phyloP scores from a whole-genome alignment of 805 yeast genomes.

The Peterozyma toletana region DNA sequence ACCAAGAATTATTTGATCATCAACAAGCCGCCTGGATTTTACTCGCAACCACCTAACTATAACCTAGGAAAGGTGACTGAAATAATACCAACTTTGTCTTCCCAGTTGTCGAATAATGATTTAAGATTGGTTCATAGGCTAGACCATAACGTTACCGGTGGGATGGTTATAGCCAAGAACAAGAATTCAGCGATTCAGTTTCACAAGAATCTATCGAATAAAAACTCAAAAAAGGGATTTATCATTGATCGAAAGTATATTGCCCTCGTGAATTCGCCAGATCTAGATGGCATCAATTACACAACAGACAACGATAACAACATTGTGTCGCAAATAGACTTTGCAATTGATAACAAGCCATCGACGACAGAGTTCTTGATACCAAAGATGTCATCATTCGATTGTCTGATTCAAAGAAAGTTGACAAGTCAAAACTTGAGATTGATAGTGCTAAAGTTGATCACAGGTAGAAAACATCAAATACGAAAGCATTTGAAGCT shows the following conservation, averaged over 20 bases:
- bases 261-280: conserved; percentile 13
- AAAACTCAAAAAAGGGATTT: conserved; percentile 29
- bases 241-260: conserved; percentile 26
- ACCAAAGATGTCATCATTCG: conserved; percentile 3
- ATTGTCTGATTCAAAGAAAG: conserved; percentile 6
- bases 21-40: conserved; percentile 29
- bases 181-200: conserved; percentile 24
- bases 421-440: conserved; percentile 10
- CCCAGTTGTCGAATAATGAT: neutral
- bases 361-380: conserved; percentile 9
- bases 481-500: conserved; percentile 24
- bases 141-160: conserved; percentile 33
- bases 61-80: conserved; percentile 7
- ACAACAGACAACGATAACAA: neutral
- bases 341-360: conserved; percentile 5
- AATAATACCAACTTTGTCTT: conserved; percentile 7
- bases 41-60: conserved; percentile 23
- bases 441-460: conserved; percentile 22
- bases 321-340: neutral
- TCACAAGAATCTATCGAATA: conserved; percentile 18
- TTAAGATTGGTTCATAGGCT: conserved; percentile 29
- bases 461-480: conserved; percentile 34
- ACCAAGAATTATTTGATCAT: conserved; percentile 17
- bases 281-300: neutral
- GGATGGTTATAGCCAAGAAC: conserved; percentile 27